These are phyloP conservation scores for Aspergillus tanneri DNA, from an alignment of 2,329 filamentous ascomycete genomes.

Conservation along the genomic window DNA sequence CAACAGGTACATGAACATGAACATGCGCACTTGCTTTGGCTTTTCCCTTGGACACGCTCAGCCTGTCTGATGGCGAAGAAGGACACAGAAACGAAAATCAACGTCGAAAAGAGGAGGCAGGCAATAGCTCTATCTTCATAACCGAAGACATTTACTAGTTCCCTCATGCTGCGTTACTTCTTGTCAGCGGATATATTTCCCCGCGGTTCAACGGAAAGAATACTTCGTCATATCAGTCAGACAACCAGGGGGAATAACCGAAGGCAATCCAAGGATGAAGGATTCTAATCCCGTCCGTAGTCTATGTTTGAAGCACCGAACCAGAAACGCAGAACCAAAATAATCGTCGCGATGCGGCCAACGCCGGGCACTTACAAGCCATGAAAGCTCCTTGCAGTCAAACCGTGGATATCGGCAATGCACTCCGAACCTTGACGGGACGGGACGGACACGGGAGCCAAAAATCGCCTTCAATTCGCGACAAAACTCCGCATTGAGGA, in stretches of 20 bases:
- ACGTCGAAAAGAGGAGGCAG: background rate
- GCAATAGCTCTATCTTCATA: background rate
- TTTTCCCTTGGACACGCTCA: too few species aligned
- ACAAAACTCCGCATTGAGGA: background rate
- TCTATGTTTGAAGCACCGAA: background rate
- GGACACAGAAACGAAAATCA: background rate
- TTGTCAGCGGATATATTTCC: background rate
- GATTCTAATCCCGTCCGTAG: background rate
- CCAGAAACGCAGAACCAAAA: background rate
- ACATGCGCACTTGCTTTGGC: too few species aligned
- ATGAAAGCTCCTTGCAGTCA: constrained; percentile 29
- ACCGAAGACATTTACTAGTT: background rate
- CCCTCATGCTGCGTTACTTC: background rate
- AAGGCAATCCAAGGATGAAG: background rate
- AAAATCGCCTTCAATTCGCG: background rate
- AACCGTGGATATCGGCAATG: constrained; percentile 33
- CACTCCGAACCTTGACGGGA: constrained; percentile 41
- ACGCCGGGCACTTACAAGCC: too few species aligned
- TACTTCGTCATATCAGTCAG: background rate
- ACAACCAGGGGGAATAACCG: background rate
- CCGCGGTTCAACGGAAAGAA: background rate
- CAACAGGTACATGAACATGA: background rate
- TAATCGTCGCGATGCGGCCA: background rate
- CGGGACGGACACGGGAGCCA: constrained; percentile 32
- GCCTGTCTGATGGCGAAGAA: too few species aligned